phyloP scores from a whole-genome alignment of 176 grass and related monocot species.

The Phyllostachys edulis region DNA sequence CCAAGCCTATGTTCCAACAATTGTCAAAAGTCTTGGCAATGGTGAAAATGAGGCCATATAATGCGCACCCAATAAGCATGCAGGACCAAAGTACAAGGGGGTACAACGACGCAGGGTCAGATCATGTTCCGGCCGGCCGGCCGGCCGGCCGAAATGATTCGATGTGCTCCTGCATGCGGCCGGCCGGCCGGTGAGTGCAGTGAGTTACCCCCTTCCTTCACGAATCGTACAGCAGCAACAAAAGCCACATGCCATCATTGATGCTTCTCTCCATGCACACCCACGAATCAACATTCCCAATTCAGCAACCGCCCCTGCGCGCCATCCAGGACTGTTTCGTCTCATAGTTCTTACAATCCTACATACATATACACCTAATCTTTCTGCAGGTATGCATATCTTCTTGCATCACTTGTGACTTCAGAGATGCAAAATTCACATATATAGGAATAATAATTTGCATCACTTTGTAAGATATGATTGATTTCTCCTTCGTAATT shows the following conservation, averaged over 20 bases:
- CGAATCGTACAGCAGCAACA: neutral
- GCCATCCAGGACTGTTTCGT: neutral
- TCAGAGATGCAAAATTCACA: neutral
- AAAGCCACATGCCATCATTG: conserved; percentile 5
- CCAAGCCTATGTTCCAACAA: too few species aligned
- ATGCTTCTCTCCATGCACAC: neutral
- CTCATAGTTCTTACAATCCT: neutral
- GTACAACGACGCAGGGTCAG: neutral
- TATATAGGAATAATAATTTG: neutral
- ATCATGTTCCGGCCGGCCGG: conserved; percentile 2
- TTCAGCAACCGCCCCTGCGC: neutral
- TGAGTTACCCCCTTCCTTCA: too few species aligned
- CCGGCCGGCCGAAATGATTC: conserved; percentile 36
- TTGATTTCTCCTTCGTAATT: neutral
- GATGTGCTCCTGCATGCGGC: conserved; percentile 26
- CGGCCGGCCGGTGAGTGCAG: neutral
- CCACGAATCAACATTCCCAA: neutral
- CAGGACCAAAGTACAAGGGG: conserved; percentile 7
- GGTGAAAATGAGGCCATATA: neutral
- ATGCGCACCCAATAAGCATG: neutral
- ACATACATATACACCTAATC: neutral
- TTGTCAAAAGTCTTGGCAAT: neutral
- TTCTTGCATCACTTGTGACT: neutral
- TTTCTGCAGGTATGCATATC: neutral
- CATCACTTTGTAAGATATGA: neutral